Evolutionary conservation across 306 rosid genomes (phyloP).

Genomic region (Malus fusca): DNA sequence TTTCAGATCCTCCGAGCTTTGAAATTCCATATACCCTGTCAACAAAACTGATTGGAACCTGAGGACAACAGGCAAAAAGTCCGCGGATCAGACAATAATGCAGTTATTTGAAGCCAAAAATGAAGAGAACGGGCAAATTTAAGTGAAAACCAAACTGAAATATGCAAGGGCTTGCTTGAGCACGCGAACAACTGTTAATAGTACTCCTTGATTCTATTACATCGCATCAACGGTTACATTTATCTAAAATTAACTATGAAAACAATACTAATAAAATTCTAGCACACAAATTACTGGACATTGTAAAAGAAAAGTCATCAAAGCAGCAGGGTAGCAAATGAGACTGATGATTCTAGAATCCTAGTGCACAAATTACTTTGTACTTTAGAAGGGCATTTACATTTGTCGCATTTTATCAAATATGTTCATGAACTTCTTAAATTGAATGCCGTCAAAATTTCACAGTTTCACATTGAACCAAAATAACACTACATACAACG

Average conservation of each 20-base stretch:
- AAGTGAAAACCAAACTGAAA: background rate
- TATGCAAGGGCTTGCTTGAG: background rate
- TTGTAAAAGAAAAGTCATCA: too few species aligned
- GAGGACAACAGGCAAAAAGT: slow-evolving; percentile 20
- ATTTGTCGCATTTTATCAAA: too few species aligned
- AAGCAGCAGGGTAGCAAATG: background rate
- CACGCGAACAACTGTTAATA: background rate
- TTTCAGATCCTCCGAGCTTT: slow-evolving; percentile 97
- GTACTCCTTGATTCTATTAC: too few species aligned
- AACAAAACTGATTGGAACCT: slow-evolving; percentile 96
- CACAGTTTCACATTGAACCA: background rate
- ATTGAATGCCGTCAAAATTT: background rate
- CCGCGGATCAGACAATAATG: background rate
- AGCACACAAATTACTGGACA: too few species aligned
- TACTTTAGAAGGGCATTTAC: too few species aligned
- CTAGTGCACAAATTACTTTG: too few species aligned
- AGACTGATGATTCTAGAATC: background rate
- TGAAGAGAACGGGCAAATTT: background rate
- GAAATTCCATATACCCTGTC: slow-evolving; percentile 93
- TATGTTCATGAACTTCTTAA: too few species aligned
- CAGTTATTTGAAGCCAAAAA: too few species aligned
- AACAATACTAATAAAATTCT: too few species aligned
- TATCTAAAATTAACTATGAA: too few species aligned
- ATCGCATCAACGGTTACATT: too few species aligned
- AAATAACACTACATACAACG: background rate